phyloP scores from a whole-genome alignment of 495 filamentous ascomycete genomes.

The Thermochaetoides thermophila region DNA sequence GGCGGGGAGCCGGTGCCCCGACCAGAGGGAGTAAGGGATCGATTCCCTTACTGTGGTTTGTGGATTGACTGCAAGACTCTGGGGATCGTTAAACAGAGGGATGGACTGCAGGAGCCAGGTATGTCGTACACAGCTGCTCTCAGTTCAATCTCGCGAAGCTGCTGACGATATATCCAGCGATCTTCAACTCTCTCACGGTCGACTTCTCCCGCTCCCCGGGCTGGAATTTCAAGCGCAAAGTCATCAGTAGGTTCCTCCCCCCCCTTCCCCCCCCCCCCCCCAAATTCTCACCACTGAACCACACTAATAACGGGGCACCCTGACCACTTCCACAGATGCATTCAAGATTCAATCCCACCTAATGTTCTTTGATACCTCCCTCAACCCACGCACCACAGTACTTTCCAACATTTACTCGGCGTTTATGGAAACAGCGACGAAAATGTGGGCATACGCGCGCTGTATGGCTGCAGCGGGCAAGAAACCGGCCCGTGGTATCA shows the following conservation, averaged over 20 bases:
- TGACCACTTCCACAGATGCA: slow-evolving; percentile 25
- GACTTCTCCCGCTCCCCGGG: slow-evolving; percentile 57
- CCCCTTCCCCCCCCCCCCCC: slow-evolving; percentile 24
- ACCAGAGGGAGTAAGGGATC: slow-evolving; percentile 22
- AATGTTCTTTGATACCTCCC: slow-evolving; percentile 76
- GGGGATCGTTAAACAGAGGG: slow-evolving; percentile 38
- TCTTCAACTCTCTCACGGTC: slow-evolving; percentile 59
- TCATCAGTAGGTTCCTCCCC: slow-evolving; percentile 39
- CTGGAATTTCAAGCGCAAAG: slow-evolving; percentile 60
- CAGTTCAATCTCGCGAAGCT: not conserved
- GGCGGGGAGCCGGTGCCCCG: slow-evolving; percentile 39
- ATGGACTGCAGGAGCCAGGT: slow-evolving; percentile 15
- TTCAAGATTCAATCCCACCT: slow-evolving; percentile 79
- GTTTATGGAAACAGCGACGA: slow-evolving; percentile 64
- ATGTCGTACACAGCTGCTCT: not conserved
- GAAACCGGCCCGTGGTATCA: slow-evolving; percentile 36
- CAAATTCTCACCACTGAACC: slow-evolving; percentile 23
- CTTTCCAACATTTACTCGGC: slow-evolving; percentile 58
- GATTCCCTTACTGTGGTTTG: slow-evolving; percentile 82
- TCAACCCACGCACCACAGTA: slow-evolving; percentile 57
- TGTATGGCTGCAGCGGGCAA: slow-evolving; percentile 37
- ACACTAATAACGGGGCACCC: slow-evolving; percentile 14
- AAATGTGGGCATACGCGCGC: slow-evolving; percentile 66
- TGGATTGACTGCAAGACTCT: slow-evolving; percentile 61
- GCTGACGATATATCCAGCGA: slow-evolving; percentile 9